Conservation (phyloP, 2,329 filamentous ascomycete genomes). For the Diplodia mutila region DNA sequence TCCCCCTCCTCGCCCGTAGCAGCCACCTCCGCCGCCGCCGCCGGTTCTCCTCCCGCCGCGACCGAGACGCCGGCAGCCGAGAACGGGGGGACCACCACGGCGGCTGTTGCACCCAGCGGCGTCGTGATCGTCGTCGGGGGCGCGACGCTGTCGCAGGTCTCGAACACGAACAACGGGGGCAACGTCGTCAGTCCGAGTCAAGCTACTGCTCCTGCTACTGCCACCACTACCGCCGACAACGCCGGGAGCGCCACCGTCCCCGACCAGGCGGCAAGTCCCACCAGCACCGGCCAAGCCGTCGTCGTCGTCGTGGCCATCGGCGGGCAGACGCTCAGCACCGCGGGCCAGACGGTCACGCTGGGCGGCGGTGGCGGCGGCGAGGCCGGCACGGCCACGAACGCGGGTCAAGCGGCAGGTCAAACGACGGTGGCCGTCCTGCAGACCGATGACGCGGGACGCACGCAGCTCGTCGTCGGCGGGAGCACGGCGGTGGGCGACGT, state of each 20-base stretch:
- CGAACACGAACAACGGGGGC: too few species aligned
- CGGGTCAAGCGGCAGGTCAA: neutral
- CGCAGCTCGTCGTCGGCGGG: conserved; percentile 1
- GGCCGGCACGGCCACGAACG: neutral
- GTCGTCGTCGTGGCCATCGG: neutral
- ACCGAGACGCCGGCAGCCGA: neutral
- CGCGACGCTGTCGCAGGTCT: neutral
- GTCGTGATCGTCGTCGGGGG: neutral
- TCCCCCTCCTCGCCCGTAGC: too few species aligned
- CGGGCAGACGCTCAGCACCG: neutral
- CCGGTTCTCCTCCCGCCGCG: neutral
- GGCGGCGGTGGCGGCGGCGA: too few species aligned
- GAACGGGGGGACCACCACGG: too few species aligned
- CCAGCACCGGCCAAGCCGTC: neutral
- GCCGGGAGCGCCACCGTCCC: neutral
- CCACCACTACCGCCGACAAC: neutral
- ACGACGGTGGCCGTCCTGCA: neutral
- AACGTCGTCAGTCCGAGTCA: too few species aligned
- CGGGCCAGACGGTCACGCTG: neutral
- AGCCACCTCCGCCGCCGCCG: neutral
- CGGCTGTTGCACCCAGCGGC: neutral
- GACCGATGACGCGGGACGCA: neutral
- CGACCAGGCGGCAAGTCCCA: too few species aligned
- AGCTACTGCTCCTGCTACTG: neutral
- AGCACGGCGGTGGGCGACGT: neutral